A percentile compares a stretch with the other conserved stretches of the same genome.
Evolutionary conservation across 1,284 basidiomycete species (phyloP).

Genomic region (Apiotrichum gamsii): DNA sequence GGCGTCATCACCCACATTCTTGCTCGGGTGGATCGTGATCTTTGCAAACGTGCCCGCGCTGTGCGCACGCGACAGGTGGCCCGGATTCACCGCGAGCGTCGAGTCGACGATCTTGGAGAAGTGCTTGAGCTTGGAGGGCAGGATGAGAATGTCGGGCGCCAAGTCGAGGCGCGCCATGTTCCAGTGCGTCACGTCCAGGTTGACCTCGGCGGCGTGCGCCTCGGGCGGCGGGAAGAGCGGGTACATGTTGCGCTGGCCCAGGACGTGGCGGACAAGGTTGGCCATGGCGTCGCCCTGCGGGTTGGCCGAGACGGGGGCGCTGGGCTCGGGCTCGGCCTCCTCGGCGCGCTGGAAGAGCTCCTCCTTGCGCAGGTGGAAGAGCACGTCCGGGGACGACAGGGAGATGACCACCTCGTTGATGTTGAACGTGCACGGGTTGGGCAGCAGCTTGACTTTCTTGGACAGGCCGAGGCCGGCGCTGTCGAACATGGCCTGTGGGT

Average conservation of each 20-base stretch:
- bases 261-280: constrained; percentile 67
- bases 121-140: constrained; percentile 77
- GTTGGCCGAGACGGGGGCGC: constrained; percentile 34
- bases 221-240: constrained; percentile 83
- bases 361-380: constrained; percentile 82
- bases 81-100: constrained; percentile 46
- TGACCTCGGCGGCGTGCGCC: constrained; percentile 67
- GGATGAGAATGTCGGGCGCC: constrained; percentile 72
- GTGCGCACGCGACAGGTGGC: constrained; percentile 35
- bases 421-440: constrained; percentile 79
- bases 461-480: constrained; percentile 47
- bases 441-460: constrained; percentile 66
- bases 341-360: constrained; percentile 68
- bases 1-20: constrained; percentile 23
- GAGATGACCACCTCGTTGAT: constrained; percentile 79
- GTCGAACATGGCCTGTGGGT: constrained; percentile 73
- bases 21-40: constrained; percentile 40
- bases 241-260: constrained; percentile 90
- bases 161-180: constrained; percentile 45
- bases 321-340: constrained; percentile 56
- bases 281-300: constrained; percentile 66
- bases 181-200: constrained; percentile 74
- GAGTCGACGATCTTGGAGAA: constrained; percentile 61
- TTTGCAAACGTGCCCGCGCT: constrained; percentile 47
- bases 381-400: constrained; percentile 70